Base-by-base conservation (phyloP, 2,329 filamentous ascomycete genomes). In the Coccinonectria pachysandricola region DNA sequence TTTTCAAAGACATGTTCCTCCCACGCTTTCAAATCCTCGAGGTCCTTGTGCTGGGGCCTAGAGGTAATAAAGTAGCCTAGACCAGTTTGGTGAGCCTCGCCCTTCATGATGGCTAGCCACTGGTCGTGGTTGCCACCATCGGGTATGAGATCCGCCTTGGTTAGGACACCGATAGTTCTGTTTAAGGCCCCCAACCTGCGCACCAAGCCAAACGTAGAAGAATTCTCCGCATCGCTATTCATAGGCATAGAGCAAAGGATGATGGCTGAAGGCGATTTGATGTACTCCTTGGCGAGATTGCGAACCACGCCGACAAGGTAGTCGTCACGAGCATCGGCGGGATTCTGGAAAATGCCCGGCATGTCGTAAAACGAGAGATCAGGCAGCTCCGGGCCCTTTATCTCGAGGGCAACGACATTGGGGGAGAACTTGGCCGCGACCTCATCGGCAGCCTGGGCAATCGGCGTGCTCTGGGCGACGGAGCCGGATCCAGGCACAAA, bases 331-430 rank as follows among this genome's bases (percentile, higher is more conserved):
- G 68, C 68, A 6, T 74, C 63, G 2, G 74, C 71, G 0, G 77
- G 68, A 6, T 78, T 78, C 12, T 75, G 73, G 35, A 93, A 88
- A 0, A 92, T 74, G 0, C 86, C 86, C 0, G 86, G 86, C 1
- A 94, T 64, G 34, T 94, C 86, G 34, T 83, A 88, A 42, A 94
- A 92, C 0, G 79, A 84, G 0, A 94, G 50, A 5, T 83, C 75
- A 0, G 83, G 78, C 0, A 88, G 64, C 0, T 63, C 65, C 0
- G 80, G 79, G 0, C 78, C 79, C 0, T 73, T 73, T 14, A 94
- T 85, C 27, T 85, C 71, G 0, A 94, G 60, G 0, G 76, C 69
- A 0, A 94, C 76, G 0, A 86, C 67, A 37, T 94, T 94, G 0
- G 86, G 86, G 0, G 79, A 85, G 39, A 92, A 92, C 7, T 81